Conservation (phyloP, 495 filamentous ascomycete species). For the Parathielavia appendiculata region DNA sequence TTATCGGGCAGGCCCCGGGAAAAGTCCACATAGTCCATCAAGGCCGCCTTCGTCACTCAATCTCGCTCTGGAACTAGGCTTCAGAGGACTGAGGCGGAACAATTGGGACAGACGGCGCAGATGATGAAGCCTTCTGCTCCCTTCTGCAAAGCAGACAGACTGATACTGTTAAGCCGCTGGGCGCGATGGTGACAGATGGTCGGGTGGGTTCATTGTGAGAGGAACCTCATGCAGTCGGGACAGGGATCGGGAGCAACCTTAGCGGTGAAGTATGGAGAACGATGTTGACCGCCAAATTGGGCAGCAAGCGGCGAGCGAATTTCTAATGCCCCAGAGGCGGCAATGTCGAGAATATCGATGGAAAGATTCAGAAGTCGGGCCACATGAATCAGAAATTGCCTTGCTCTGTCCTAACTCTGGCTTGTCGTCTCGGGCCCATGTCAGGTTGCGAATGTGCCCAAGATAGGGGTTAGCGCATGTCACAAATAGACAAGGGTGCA, state of each 20-base stretch:
- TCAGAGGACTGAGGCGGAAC: not conserved
- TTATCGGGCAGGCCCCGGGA: slow-evolving; percentile 39
- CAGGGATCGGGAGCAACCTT: slow-evolving; percentile 11
- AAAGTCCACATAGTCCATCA: slow-evolving; percentile 27
- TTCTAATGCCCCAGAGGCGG: not conserved
- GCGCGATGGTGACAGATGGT: slow-evolving; percentile 22
- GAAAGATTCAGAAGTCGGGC: not conserved
- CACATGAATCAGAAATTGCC: slow-evolving; percentile 24
- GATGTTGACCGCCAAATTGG: slow-evolving; percentile 6
- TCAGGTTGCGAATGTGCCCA: slow-evolving; percentile 31
- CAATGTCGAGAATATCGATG: slow-evolving; percentile 3
- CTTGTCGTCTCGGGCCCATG: slow-evolving; percentile 24
- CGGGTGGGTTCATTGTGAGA: slow-evolving; percentile 27
- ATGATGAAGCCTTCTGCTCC: not conserved
- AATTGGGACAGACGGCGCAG: not conserved
- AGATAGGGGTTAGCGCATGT: slow-evolving; percentile 32
- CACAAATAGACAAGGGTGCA: slow-evolving; percentile 14
- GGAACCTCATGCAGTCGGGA: slow-evolving; percentile 19
- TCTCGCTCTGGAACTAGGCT: not conserved
- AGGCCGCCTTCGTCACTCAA: slow-evolving; percentile 5
- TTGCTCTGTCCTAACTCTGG: slow-evolving; percentile 14
- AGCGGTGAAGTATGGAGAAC: slow-evolving; percentile 11
- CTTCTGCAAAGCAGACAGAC: not conserved
- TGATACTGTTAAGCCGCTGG: slow-evolving; percentile 17
- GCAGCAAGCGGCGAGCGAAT: not conserved